Evolutionary conservation across 345 rosid genomes (phyloP).

Genomic region (Syzygium jambos): DNA sequence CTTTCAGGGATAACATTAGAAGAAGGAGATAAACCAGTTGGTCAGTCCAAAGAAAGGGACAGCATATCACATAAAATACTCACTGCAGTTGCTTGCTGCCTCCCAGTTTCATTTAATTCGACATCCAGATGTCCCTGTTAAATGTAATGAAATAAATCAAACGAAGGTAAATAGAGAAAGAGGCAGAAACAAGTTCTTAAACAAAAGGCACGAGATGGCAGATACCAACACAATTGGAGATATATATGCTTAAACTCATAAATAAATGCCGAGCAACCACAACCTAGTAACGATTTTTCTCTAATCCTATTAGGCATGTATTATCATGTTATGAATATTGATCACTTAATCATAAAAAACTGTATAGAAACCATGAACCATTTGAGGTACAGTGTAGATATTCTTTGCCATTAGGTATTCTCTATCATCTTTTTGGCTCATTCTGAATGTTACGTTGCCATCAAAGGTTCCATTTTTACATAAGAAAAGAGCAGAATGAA

Average conservation of each 20-base stretch:
- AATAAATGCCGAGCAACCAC: neutral
- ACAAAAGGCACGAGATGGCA: neutral
- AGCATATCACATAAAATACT: conserved; percentile 1
- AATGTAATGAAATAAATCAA: neutral
- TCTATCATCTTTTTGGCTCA: neutral
- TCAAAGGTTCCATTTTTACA: neutral
- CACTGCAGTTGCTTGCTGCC: conserved; percentile 63
- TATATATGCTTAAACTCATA: neutral
- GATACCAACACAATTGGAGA: neutral
- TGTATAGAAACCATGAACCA: neutral
- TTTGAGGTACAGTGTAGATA: neutral
- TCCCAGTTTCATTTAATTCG: conserved; percentile 72
- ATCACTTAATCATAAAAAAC: neutral
- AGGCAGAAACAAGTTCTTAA: neutral
- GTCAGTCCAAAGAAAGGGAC: neutral
- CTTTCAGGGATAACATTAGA: conserved; percentile 14
- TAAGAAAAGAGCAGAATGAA: neutral
- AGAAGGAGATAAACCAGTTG: neutral
- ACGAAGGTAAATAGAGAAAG: neutral
- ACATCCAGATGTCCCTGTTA: conserved; percentile 9
- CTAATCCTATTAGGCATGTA: neutral
- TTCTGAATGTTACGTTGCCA: neutral
- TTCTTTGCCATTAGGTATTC: neutral
- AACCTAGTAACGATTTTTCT: neutral
- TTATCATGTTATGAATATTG: neutral